Conservation (phyloP, 2,329 filamentous ascomycete genomes). For the Fusarium sp. region DNA sequence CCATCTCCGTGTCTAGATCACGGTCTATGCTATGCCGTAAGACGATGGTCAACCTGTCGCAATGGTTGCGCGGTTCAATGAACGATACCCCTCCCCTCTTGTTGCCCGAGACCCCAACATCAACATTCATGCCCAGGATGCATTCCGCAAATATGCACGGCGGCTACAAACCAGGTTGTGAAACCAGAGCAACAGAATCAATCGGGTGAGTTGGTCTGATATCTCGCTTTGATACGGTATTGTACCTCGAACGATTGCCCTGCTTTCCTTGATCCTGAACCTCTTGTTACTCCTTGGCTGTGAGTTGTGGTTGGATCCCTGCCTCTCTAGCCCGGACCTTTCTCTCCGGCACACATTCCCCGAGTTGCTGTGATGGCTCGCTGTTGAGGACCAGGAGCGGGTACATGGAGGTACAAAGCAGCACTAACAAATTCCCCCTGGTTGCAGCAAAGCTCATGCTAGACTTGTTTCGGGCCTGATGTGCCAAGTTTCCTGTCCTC, state of each 20-base stretch:
- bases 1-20: not conserved
- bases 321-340: slow-evolving; percentile 18
- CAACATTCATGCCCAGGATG: not conserved
- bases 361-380: not conserved
- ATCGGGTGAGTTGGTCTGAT: not conserved
- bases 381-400: not conserved
- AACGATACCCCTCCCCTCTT: not conserved
- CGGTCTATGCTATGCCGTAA: not conserved
- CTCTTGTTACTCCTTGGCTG: not conserved
- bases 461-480: not conserved
- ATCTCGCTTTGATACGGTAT: not conserved
- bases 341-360: slow-evolving; percentile 29
- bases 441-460: not conserved
- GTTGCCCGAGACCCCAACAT: not conserved
- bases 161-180: not conserved
- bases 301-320: slow-evolving; percentile 3
- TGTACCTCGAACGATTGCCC: not conserved
- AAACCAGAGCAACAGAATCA: slow-evolving; percentile 8
- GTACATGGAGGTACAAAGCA: slow-evolving; percentile 30
- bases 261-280: not conserved
- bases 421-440: slow-evolving; percentile 31
- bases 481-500: not conserved
- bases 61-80: not conserved
- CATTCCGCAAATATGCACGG: not conserved
- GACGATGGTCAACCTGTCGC: not conserved